Percentiles rank a stretch among this genome's conserved stretches.
Conservation (phyloP, 345 rosid genomes). For the Cardamine occulta region DNA sequence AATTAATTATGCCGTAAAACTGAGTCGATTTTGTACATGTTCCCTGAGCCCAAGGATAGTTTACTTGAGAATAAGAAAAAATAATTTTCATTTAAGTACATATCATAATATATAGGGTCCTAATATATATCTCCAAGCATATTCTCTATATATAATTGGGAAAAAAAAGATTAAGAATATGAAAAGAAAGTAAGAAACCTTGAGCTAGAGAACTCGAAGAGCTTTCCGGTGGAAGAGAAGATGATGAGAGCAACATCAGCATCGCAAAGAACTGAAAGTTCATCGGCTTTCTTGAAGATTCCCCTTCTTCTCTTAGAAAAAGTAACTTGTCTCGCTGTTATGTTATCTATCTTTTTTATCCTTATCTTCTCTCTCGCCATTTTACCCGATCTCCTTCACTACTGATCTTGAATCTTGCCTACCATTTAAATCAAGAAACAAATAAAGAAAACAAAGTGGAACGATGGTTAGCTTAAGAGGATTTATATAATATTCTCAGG, state of each 20-base stretch:
- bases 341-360: slow-evolving; percentile 68
- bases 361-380: slow-evolving; percentile 72
- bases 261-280: slow-evolving; percentile 71
- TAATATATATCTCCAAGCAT: not conserved
- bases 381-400: slow-evolving; percentile 13
- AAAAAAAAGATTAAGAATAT: not conserved
- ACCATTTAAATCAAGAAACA: slow-evolving; percentile 11
- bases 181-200: slow-evolving; percentile 47
- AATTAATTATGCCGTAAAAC: not conserved
- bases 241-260: slow-evolving; percentile 69
- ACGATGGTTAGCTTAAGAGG: not conserved
- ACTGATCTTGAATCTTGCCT: slow-evolving; percentile 25
- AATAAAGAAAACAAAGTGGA: slow-evolving; percentile 2
- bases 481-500: not conserved
- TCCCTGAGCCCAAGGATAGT: slow-evolving; percentile 3
- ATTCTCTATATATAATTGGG: not conserved
- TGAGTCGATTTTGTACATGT: slow-evolving; percentile 11
- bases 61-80: not conserved
- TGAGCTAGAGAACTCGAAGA: slow-evolving; percentile 61
- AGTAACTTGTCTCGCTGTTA: slow-evolving; percentile 70
- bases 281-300: slow-evolving; percentile 73
- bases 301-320: slow-evolving; percentile 73
- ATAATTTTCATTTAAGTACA: not conserved
- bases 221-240: slow-evolving; percentile 72
- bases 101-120: not conserved